A percentile compares a stretch with the other conserved stretches of the same genome.
Evolutionary conservation across 495 filamentous ascomycete genomes (phyloP).

Genomic region (Penicillium flavigenum): DNA sequence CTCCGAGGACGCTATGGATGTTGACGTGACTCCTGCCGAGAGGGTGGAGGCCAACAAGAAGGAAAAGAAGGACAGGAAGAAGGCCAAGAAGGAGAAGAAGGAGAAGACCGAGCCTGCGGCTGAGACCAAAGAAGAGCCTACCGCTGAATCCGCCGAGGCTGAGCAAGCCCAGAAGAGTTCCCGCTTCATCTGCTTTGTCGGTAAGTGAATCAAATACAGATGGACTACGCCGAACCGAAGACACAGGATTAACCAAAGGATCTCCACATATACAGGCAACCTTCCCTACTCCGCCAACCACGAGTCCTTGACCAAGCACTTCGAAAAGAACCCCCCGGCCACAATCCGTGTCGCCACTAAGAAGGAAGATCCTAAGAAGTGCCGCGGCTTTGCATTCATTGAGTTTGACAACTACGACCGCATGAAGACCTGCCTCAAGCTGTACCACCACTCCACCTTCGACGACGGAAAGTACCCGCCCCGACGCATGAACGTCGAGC

Average conservation of each 20-base stretch:
- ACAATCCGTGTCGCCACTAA: slow-evolving; percentile 74
- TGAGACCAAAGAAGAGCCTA: slow-evolving; percentile 20
- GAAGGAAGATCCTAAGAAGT: slow-evolving; percentile 60
- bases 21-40: slow-evolving; percentile 18
- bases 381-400: slow-evolving; percentile 87
- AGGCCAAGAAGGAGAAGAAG: slow-evolving; percentile 21
- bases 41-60: slow-evolving; percentile 2
- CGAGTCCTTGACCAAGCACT: slow-evolving; percentile 67
- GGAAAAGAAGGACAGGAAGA: slow-evolving; percentile 20
- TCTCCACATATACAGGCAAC: slow-evolving; percentile 56
- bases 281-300: slow-evolving; percentile 80
- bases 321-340: slow-evolving; percentile 68
- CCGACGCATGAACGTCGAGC: slow-evolving; percentile 85
- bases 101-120: slow-evolving; percentile 18
- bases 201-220: slow-evolving; percentile 38
- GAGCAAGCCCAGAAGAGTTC: slow-evolving; percentile 42
- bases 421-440: slow-evolving; percentile 89
- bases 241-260: neutral
- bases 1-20: slow-evolving; percentile 23
- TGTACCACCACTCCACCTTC: slow-evolving; percentile 85
- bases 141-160: slow-evolving; percentile 15
- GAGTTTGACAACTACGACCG: slow-evolving; percentile 87
- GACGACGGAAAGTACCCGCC: slow-evolving; percentile 61
- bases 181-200: slow-evolving; percentile 85
- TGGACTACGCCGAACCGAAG: slow-evolving; percentile 8